phyloP scores from a whole-genome alignment of 257 asterid species.

The Thymus mandschuricus region DNA sequence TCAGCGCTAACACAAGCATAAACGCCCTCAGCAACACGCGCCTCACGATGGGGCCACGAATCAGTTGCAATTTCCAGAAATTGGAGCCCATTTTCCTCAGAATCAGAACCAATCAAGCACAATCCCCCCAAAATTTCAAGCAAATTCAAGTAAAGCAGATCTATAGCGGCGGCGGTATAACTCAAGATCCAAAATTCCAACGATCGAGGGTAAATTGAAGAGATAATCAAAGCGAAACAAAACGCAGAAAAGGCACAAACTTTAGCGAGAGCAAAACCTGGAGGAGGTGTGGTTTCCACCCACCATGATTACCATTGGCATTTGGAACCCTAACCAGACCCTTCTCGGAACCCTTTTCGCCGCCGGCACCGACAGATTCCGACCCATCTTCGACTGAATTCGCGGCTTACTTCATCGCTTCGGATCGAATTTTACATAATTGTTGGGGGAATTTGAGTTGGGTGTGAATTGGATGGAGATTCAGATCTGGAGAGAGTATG shows the following conservation, averaged over 20 bases:
- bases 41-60: constrained; percentile 54
- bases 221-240: constrained; percentile 32
- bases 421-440: constrained; percentile 4
- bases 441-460: not conserved
- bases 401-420: constrained; percentile 31
- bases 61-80: constrained; percentile 56
- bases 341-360: constrained; percentile 53
- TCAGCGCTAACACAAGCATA: constrained; percentile 61
- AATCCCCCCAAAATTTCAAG: constrained; percentile 26
- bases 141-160: constrained; percentile 37
- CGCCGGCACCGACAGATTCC: constrained; percentile 42
- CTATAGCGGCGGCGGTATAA: constrained; percentile 32
- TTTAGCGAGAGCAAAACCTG: constrained; percentile 95
- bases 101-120: not conserved
- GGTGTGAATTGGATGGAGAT: not conserved
- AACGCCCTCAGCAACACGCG: constrained; percentile 60
- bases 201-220: constrained; percentile 21
- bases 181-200: constrained; percentile 30
- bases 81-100: constrained; percentile 49
- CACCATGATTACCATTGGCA: constrained; percentile 75
- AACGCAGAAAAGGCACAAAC: constrained; percentile 7
- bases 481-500: constrained; percentile 11
- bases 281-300: constrained; percentile 97
- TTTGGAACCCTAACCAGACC: constrained; percentile 71
- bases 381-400: constrained; percentile 36